A percentile compares a stretch with the other conserved stretches of the same genome.
These are phyloP conservation scores for Erythrobasidium hasegawianum DNA, from an alignment of 1,284 basidiomycete genomes.

Conservation along the genomic window DNA sequence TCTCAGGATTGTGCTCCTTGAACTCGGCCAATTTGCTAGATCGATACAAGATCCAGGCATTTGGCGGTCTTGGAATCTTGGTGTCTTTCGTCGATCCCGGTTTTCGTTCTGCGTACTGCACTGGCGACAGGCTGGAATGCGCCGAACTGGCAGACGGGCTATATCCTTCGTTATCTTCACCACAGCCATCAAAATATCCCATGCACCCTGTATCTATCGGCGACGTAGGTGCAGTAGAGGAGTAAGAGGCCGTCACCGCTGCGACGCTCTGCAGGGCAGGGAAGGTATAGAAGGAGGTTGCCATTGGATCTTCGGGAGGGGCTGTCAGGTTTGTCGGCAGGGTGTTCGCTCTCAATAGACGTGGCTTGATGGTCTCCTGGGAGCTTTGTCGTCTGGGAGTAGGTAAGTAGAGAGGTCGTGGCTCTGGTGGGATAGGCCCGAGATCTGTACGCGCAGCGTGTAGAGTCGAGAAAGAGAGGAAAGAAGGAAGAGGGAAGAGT, in stretches of 20 bases:
- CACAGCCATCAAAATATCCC: not conserved
- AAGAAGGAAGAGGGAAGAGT: too few relatives aligned
- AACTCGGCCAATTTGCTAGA: slow-evolving; percentile 52
- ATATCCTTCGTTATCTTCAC: slow-evolving; percentile 1
- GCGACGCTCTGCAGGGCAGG: not conserved
- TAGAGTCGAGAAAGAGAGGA: too few relatives aligned
- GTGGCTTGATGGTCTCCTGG: slow-evolving; percentile 15
- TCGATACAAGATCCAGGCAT: slow-evolving; percentile 90
- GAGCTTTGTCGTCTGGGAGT: not conserved
- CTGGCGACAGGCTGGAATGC: not conserved
- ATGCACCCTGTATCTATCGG: slow-evolving; percentile 3
- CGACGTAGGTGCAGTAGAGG: slow-evolving; percentile 15
- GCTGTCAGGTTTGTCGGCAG: slow-evolving; percentile 4
- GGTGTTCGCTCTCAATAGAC: not conserved
- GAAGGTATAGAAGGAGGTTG: not conserved
- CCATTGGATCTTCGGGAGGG: not conserved
- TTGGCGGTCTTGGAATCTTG: slow-evolving; percentile 61
- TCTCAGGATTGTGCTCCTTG: slow-evolving; percentile 23
- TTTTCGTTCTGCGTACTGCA: not conserved
- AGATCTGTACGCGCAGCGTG: too few relatives aligned
- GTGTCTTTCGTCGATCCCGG: not conserved
- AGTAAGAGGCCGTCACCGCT: not conserved
- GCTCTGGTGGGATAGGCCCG: too few relatives aligned
- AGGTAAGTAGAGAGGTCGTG: too few relatives aligned
- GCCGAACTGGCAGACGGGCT: not conserved